phyloP scores from a whole-genome alignment of 257 asterid genomes.

The Solanum lycopersicoides region DNA sequence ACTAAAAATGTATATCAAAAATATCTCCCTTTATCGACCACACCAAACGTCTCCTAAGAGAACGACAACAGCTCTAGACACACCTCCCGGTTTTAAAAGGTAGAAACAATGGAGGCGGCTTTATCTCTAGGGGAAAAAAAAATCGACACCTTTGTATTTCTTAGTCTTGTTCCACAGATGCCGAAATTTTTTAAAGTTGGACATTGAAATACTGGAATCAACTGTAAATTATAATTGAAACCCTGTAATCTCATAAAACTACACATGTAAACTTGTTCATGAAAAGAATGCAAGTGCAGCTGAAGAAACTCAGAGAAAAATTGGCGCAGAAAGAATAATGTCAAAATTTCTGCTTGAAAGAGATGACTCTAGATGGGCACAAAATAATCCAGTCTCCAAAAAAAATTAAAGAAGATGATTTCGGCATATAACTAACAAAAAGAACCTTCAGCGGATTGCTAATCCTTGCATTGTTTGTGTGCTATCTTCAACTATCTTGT shows the following conservation, averaged over 20 bases:
- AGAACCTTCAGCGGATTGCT: constrained; percentile 34
- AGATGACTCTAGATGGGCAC: neutral
- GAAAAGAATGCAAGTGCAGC: neutral
- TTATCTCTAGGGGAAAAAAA: neutral
- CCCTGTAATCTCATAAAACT: neutral
- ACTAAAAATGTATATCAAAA: too few species aligned
- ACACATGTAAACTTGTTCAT: neutral
- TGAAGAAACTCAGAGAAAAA: neutral
- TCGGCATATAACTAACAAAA: neutral
- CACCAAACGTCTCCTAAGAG: too few species aligned
- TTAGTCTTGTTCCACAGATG: neutral
- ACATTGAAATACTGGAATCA: neutral
- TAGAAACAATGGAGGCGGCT: neutral
- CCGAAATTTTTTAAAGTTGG: neutral
- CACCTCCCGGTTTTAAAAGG: neutral
- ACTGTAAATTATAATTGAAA: neutral
- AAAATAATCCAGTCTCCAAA: neutral
- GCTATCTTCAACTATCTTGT: constrained; percentile 59
- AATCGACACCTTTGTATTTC: neutral
- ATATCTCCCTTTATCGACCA: too few species aligned
- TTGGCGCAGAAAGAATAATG: neutral
- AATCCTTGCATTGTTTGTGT: constrained; percentile 60
- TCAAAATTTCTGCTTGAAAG: neutral
- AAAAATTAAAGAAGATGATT: neutral
- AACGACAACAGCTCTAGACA: neutral